These are phyloP conservation scores for Zymoseptoria brevis DNA, from an alignment of 2,329 filamentous ascomycete species.

Conservation along the genomic window DNA sequence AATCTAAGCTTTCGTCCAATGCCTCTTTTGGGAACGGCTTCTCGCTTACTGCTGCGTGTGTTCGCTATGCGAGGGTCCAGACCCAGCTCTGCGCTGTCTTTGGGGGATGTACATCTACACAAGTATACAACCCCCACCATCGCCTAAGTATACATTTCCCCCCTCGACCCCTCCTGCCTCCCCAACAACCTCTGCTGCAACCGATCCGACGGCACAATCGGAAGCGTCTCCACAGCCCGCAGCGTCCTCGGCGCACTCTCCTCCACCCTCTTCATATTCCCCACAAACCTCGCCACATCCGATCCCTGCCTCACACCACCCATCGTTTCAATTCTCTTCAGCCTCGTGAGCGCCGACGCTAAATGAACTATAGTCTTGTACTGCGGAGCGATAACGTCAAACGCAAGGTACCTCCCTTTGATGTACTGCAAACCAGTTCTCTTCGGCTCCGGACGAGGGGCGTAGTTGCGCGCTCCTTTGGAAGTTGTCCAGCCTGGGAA, in stretches of 20 bases:
- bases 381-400: constrained; percentile 29
- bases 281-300: constrained; percentile 22
- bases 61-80: not conserved
- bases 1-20: not conserved
- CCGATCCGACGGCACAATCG: constrained; percentile 23
- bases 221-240: constrained; percentile 39
- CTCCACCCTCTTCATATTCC: constrained; percentile 26
- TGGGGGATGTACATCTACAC: not conserved
- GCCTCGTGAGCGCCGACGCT: constrained; percentile 30
- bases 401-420: constrained; percentile 19
- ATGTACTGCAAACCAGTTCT: constrained; percentile 22
- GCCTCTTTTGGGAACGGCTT: not conserved
- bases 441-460: not conserved
- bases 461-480: not conserved
- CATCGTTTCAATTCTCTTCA: constrained; percentile 30
- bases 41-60: not conserved
- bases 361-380: constrained; percentile 39
- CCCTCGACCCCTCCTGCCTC: not conserved
- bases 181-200: constrained; percentile 18
- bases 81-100: not conserved
- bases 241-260: constrained; percentile 33
- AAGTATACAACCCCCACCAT: not conserved
- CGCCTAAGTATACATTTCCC: not conserved
- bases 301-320: constrained; percentile 22
- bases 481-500: constrained; percentile 63